These are phyloP conservation scores for Candida glaebosa DNA, from an alignment of 805 yeast species.

Conservation along the genomic window DNA sequence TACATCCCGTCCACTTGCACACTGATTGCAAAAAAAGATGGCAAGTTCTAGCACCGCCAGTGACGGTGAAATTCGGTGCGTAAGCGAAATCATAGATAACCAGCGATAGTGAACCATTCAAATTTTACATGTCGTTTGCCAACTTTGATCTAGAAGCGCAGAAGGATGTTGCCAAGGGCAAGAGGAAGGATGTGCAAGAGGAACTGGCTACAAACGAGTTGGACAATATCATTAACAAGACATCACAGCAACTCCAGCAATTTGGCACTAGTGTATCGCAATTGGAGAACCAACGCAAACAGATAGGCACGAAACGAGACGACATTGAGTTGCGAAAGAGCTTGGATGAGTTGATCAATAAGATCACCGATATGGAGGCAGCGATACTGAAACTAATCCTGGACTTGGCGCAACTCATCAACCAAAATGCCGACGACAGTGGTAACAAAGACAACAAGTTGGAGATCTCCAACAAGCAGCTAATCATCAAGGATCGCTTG, in stretches of 20 bases:
- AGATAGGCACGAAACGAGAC: slow-evolving; percentile 54
- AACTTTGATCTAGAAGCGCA: slow-evolving; percentile 51
- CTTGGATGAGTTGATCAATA: slow-evolving; percentile 29
- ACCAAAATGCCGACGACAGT: slow-evolving; percentile 22
- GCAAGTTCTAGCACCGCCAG: too few relatives aligned
- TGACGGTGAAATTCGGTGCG: too few relatives aligned
- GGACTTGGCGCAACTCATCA: slow-evolving; percentile 25
- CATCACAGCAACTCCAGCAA: slow-evolving; percentile 40
- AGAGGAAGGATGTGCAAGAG: slow-evolving; percentile 5
- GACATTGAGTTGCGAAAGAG: slow-evolving; percentile 28
- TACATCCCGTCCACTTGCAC: too few relatives aligned
- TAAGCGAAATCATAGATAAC: too few relatives aligned
- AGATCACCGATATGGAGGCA: slow-evolving; percentile 27
- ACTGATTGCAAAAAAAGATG: too few relatives aligned
- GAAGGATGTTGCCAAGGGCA: slow-evolving; percentile 14
- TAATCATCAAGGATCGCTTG: slow-evolving; percentile 49
- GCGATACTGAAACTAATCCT: slow-evolving; percentile 30
- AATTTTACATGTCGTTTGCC: slow-evolving; percentile 64
- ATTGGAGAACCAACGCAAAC: slow-evolving; percentile 46
- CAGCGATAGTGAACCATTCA: too few relatives aligned
- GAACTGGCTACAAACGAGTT: slow-evolving; percentile 21
- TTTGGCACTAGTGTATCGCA: slow-evolving; percentile 49
- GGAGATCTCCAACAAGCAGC: slow-evolving; percentile 35
- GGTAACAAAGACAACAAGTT: slow-evolving; percentile 10
- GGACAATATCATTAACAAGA: slow-evolving; percentile 29